Base-by-base conservation (phyloP, 768 basidiomycete species). In the Suillus luteus region DNA sequence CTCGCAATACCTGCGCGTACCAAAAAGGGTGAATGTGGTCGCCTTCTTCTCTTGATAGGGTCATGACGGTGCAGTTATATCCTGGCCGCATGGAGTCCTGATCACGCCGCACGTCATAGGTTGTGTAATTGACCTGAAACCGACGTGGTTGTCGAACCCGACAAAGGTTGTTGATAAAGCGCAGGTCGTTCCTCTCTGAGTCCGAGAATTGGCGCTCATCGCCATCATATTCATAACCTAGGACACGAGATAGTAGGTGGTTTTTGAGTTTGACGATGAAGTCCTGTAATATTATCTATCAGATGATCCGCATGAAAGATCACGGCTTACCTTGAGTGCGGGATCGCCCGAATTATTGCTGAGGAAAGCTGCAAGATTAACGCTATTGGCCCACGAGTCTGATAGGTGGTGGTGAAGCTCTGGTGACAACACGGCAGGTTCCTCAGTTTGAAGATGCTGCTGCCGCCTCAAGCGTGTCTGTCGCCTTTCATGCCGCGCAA, bases 1-100 rank as follows among this genome's bases (percentile, higher is more conserved):
- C 70, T 5, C 67, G 63, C 12, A 68, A n/a, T 9, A 72, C 66
- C 33, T 62, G 43, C 0, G 70, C 67, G 48, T 75, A 73, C 68
- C 69, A 70, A 54, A 65, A 74, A 1, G 67, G 69, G 40, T 72
- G 68, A 0, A 60, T 35, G 31, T 66, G 44, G 1, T 27, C 14
- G 15, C 35, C 59, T 27, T 72, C 64, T 60, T 71, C 69, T 0
- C 31, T 35, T 1, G 70, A 65, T 3, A 68, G 63, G 0, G 68
- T 15, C 72, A 76, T 73, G 7, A 77, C 40, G 14, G 64, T 54
- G 12, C 59, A 63, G 6, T 72, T 62, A 1, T 52, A 59, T 0
- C 67, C 55, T 0, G 69, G 71, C 11, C 66, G 69, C 33, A 74
- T 57, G 3, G 65, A 55, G 40, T 73, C 72, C 27, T 71, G 61